phyloP scores from a whole-genome alignment of 2,329 filamentous ascomycete species.

The Fusarium anguioides region DNA sequence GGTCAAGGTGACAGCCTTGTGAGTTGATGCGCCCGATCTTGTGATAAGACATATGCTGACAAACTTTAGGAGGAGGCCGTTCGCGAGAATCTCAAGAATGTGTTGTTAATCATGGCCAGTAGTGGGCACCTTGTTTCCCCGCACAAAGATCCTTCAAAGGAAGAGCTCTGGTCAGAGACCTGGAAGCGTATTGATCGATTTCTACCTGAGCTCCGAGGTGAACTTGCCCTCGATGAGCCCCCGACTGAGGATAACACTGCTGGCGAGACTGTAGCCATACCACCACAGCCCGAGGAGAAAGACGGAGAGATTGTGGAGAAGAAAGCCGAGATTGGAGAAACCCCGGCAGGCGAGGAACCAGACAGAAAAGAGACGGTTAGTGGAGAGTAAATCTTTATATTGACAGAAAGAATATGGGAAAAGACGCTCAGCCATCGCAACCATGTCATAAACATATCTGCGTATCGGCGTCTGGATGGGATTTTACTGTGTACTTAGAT shows the following conservation, averaged over 20 bases:
- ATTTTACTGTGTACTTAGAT: slow-evolving; percentile 13
- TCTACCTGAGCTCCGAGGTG: slow-evolving; percentile 68
- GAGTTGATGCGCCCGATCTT: slow-evolving; percentile 53
- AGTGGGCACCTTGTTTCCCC: slow-evolving; percentile 85
- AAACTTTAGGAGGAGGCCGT: slow-evolving; percentile 85
- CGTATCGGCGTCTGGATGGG: slow-evolving; percentile 12
- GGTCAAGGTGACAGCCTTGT: slow-evolving; percentile 90
- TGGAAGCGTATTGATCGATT: slow-evolving; percentile 75
- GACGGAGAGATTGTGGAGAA: slow-evolving; percentile 11
- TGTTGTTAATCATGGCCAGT: slow-evolving; percentile 93
- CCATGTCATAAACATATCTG: not conserved
- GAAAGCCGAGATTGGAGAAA: slow-evolving; percentile 8
- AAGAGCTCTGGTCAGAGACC: slow-evolving; percentile 70
- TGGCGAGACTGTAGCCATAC: not conserved
- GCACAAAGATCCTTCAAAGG: slow-evolving; percentile 63
- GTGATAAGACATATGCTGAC: slow-evolving; percentile 1
- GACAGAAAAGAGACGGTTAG: slow-evolving; percentile 4
- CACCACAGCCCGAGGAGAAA: slow-evolving; percentile 3
- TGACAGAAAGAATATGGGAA: not conserved
- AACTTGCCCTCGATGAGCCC: slow-evolving; percentile 64
- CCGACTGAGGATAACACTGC: slow-evolving; percentile 11
- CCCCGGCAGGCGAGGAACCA: not conserved
- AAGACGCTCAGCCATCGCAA: not conserved
- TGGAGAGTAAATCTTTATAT: slow-evolving; percentile 1
- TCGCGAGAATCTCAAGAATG: slow-evolving; percentile 94